Evolutionary conservation across 2,329 filamentous ascomycete genomes (phyloP), one percentile per base, ranked within the genome.

Genomic region (Macrophomina phaseolina): DNA sequence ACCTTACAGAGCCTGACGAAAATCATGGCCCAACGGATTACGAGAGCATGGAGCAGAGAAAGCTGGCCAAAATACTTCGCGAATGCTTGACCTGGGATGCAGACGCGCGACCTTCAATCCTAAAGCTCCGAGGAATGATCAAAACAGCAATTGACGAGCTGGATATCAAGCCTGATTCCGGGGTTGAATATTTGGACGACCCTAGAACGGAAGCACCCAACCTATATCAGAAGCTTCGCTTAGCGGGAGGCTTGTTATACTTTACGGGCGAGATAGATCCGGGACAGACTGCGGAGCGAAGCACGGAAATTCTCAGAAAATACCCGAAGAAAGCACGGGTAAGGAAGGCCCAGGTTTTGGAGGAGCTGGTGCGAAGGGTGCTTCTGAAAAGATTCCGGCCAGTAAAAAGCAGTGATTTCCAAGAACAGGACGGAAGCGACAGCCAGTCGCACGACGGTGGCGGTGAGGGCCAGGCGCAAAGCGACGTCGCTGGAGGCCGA

Each of bases 41-140:
- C 23, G 18, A 34, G 28, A 16, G 8, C 5, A 8, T 4, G 5
- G 34, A 23, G n/a, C 40, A 61, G 30, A 5, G 5, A 4, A 18
- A 48, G n/a, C 42, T 61, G 16, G 42, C 40, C 28, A 11, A 11
- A 8, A 61, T 61, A 61, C 40, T 61, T 30, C 42, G 58, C 18
- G 16, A 49, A 32, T 62, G 58, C 18, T 16, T 62, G 11, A n/a
- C 18, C 8, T 62, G 58, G 45, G 32, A 62, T 16, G 9, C 58
- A 2, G 45, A 49, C 8, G 58, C 14, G 11, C 45, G 58, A 32
- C 58, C 58, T 11, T 62, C 45, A 16, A 49, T 62, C 11, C 56
- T 16, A n/a, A 36, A 23, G 32, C 58, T 62, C 18, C 58, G 58
- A 23, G 11, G 30, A 7, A 49, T 49, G 58, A 9, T 62, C 14